Evolutionary conservation across 768 basidiomycete species (phyloP).

Genomic region (Candolleomyces efflorescens): DNA sequence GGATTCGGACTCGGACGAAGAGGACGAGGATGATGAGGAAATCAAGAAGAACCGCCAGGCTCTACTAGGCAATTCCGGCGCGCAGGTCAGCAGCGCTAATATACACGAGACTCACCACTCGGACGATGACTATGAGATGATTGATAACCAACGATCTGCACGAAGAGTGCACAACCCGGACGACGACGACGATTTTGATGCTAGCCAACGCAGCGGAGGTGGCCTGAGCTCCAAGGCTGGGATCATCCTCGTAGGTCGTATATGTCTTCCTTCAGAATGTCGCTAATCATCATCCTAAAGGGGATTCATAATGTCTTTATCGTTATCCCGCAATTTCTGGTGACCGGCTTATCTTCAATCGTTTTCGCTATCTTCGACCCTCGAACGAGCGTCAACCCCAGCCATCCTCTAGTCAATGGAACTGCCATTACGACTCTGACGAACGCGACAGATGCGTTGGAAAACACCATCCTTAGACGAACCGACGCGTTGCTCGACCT

Average conservation of each 20-base stretch:
- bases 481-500: slow-evolving; percentile 4
- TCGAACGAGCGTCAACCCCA: slow-evolving; percentile 37
- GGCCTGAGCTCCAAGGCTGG: slow-evolving; percentile 81
- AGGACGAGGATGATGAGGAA: slow-evolving; percentile 22
- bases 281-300: slow-evolving; percentile 30
- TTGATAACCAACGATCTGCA: slow-evolving; percentile 4
- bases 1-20: slow-evolving; percentile 24
- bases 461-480: background rate
- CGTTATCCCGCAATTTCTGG: slow-evolving; percentile 91
- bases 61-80: slow-evolving; percentile 39
- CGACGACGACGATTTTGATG: slow-evolving; percentile 2
- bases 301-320: slow-evolving; percentile 96
- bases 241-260: slow-evolving; percentile 66
- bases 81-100: slow-evolving; percentile 47
- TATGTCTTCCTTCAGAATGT: background rate
- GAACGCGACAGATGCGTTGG: slow-evolving; percentile 5
- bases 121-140: slow-evolving; percentile 28
- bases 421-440: slow-evolving; percentile 1
- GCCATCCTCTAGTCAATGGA: slow-evolving; percentile 17
- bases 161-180: slow-evolving; percentile 1
- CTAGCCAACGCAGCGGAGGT: slow-evolving; percentile 9
- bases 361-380: slow-evolving; percentile 87
- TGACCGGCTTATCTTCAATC: slow-evolving; percentile 80
- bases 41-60: slow-evolving; percentile 17
- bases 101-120: slow-evolving; percentile 20